phyloP scores from a whole-genome alignment of 208 protist genomes.

The Trypanosoma platydactyli region DNA sequence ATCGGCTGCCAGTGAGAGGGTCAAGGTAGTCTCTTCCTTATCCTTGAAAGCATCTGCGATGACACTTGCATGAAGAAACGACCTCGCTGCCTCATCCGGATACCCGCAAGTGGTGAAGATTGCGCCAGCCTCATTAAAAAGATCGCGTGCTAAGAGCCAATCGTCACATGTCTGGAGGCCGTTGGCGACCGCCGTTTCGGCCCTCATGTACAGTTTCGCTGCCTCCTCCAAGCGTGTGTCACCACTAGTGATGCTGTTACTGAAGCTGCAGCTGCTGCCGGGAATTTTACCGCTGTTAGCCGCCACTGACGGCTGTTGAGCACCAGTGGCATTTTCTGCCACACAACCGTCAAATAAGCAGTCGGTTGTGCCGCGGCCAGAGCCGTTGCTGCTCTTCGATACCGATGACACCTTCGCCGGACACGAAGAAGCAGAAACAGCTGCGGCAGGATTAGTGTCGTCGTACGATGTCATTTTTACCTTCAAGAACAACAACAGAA shows the following conservation, averaged over 20 bases:
- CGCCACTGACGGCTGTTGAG: too few species aligned
- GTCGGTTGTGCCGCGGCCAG: too few species aligned
- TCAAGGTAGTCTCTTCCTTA: constrained; percentile 50
- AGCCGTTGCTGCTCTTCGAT: too few species aligned
- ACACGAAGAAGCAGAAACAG: too few species aligned
- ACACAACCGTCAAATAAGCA: too few species aligned
- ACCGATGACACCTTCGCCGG: too few species aligned
- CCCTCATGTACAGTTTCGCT: constrained; percentile 30
- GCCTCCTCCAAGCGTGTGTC: constrained; percentile 29
- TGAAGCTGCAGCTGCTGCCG: not conserved
- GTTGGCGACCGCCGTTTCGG: constrained; percentile 44
- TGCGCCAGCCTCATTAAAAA: constrained; percentile 67
- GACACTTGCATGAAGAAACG: constrained; percentile 67
- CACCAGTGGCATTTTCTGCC: too few species aligned
- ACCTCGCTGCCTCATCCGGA: constrained; percentile 39
- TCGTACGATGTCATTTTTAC: too few species aligned
- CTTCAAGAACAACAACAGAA: too few species aligned
- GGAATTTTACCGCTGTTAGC: constrained; percentile 1
- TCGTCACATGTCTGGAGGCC: constrained; percentile 58
- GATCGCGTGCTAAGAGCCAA: constrained; percentile 62
- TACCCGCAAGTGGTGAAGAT: constrained; percentile 56
- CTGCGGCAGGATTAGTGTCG: too few species aligned
- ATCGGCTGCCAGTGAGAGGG: constrained; percentile 52
- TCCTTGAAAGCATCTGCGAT: constrained; percentile 69
- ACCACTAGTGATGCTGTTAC: not conserved